Evolutionary conservation across 257 asterid species (phyloP), one percentile per base, ranked within the genome.

Genomic region (Plectranthus barbatus): DNA sequence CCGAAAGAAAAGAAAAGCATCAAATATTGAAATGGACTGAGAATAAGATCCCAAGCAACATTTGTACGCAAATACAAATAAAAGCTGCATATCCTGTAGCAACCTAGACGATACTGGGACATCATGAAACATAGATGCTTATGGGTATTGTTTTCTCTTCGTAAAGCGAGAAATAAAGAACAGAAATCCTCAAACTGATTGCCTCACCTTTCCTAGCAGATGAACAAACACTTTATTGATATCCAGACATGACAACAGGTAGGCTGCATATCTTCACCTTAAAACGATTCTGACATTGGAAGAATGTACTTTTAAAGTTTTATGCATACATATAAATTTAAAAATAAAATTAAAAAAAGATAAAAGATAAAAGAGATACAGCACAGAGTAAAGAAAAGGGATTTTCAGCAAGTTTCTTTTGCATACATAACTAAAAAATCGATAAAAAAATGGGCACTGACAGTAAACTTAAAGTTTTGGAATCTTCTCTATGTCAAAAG

Each of bases 401-500:
- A 19, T 11, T 6, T 53, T 39, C 7, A 56, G 51, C 53, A 58
- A 49, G 19, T 42, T 58, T 42, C 23, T 48, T 56, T 18, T 19
- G 57, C 44, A 48, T 26, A 56, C 17, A 57, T 21, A 75, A 31
- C 8, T 11, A 17, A 36, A 10, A 9, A 39, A 21, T n/a, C 36
- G 36, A 56, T 36, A 20, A 57, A 39, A 12, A 56, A 19, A 9
- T 26, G 65, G 62, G 64, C 68, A 60, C 7, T 67, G 65, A 52
- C 59, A 73, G 70, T 48, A 62, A 21, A 64, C 47, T 48, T 60
- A 24, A n/a, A 66, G 60, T 58, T 69, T 54, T 55, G 67, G 94
- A 83, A 86, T 86, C 87, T 79, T 73, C 79, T 67, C 76, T 71
- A 81, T 74, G 84, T 79, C 86, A 59, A 74, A 41, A 69, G 79